Percentiles rank a stretch among this genome's conserved stretches.
phyloP scores from a whole-genome alignment of 2,329 filamentous ascomycete species.

The Mycosphaerella sp. region DNA sequence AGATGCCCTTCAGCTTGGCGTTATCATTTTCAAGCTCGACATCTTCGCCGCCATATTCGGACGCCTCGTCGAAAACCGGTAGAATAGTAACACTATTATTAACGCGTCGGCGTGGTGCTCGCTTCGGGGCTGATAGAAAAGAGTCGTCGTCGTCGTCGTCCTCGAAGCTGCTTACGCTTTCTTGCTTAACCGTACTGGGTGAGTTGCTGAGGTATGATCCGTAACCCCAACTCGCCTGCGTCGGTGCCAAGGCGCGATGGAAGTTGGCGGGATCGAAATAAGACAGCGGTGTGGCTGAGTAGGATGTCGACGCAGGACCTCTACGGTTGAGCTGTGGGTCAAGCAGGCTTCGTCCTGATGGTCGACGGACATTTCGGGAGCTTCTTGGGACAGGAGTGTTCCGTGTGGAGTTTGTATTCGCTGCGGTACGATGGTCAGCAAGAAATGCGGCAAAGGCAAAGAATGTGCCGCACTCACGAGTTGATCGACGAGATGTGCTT shows the following conservation, averaged over 20 bases:
- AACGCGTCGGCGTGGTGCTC: slow-evolving; percentile 2
- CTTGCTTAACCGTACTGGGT: slow-evolving; percentile 25
- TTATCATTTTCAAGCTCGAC: slow-evolving; percentile 24
- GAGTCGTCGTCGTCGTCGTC: slow-evolving; percentile 23
- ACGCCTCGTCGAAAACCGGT: slow-evolving; percentile 21
- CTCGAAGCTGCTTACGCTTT: slow-evolving; percentile 24
- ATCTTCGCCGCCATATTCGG: slow-evolving; percentile 32
- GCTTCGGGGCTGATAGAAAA: slow-evolving; percentile 5
- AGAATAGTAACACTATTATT: slow-evolving; percentile 13
- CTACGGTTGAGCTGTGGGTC: slow-evolving; percentile 29
- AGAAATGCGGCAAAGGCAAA: neutral
- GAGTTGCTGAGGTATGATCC: slow-evolving; percentile 12
- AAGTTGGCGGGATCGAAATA: slow-evolving; percentile 15
- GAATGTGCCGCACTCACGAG: slow-evolving; percentile 9
- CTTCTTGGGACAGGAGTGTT: slow-evolving; percentile 21
- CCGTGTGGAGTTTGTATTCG: slow-evolving; percentile 18
- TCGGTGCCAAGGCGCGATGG: slow-evolving; percentile 30
- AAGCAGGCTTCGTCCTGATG: slow-evolving; percentile 18
- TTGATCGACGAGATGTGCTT: slow-evolving; percentile 14
- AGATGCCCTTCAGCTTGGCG: slow-evolving; percentile 61
- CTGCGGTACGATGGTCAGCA: neutral
- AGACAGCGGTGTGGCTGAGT: slow-evolving; percentile 25
- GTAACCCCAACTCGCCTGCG: slow-evolving; percentile 35
- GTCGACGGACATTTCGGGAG: slow-evolving; percentile 23
- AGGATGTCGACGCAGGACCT: neutral